Conservation (phyloP, 2,329 filamentous ascomycete genomes). For the Passalora sequoiae region DNA sequence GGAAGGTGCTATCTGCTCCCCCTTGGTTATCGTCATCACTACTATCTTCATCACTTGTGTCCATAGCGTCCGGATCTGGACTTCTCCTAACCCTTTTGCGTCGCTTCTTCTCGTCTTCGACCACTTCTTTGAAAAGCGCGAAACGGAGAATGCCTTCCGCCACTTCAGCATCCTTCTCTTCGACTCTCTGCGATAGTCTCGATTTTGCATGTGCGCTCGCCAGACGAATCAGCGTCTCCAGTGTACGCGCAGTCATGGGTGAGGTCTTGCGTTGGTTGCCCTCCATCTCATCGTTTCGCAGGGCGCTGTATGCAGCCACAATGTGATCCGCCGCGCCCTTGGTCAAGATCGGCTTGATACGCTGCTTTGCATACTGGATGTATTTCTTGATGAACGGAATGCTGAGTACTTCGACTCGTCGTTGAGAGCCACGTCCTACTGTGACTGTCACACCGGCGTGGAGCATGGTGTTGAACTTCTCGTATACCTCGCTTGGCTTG, state of each 20-base stretch:
- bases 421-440: constrained; percentile 65
- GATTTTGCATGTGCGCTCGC: constrained; percentile 94
- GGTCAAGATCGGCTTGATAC: constrained; percentile 83
- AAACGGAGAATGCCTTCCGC: constrained; percentile 89
- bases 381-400: constrained; percentile 99
- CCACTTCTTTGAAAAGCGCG: constrained; percentile 93
- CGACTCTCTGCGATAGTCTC: constrained; percentile 78
- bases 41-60: constrained; percentile 51
- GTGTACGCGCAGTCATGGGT: constrained; percentile 91
- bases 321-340: constrained; percentile 91
- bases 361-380: constrained; percentile 92
- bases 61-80: constrained; percentile 51
- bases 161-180: constrained; percentile 79
- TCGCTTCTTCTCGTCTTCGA: constrained; percentile 72
- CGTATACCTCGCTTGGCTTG: constrained; percentile 78
- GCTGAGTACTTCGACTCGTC: constrained; percentile 80
- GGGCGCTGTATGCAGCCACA: constrained; percentile 79
- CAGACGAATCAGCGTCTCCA: constrained; percentile 97
- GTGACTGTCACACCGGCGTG: constrained; percentile 83
- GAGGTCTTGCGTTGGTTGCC: constrained; percentile 90
- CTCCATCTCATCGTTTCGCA: constrained; percentile 93
- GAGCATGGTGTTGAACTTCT: constrained; percentile 94
- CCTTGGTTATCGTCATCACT: constrained; percentile 59
- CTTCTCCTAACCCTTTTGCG: constrained; percentile 68
- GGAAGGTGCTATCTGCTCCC: constrained; percentile 29